Evolutionary conservation across 2,329 filamentous ascomycete species (phyloP), one percentile per base, ranked within the genome.

Genomic region (Trichoderma brevicompactum): DNA sequence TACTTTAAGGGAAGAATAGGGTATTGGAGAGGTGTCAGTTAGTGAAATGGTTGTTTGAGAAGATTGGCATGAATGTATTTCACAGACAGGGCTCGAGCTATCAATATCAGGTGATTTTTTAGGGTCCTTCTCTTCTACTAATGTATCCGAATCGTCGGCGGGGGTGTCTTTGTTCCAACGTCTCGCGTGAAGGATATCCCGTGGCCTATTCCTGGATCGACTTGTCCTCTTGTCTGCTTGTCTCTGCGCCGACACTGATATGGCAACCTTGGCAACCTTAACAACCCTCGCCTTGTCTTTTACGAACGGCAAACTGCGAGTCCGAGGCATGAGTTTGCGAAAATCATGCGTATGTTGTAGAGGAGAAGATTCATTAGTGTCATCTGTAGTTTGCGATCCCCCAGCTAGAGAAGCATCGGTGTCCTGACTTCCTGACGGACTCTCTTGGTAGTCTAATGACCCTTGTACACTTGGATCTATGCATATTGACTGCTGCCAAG

Each of bases 241-340:
- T 52, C 10, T 43, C 23, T 52, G 17, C 1, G 12, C 9, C 2
- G 7, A 7, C 13, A 54, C 19, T 17, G 9, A 10, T 40, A 9
- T 49, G 1, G 32, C n/a, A 10, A 43, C 10, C 15, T 54, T 43
- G 9, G 8, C 23, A 28, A 28, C 23, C 23, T 28, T 2, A 28
- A 5, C 23, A 28, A 5, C 23, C 5, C 5, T 28, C 23, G 23
- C 19, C 48, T 49, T 54, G 7, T 17, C 28, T 38, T 13, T 61
- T 34, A 52, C 0, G 55, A 75, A 76, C 3, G 75, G 75, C 10
- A 77, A 70, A 10, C 70, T 68, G 17, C 75, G 73, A 48, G 74
- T 74, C 13, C 49, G 70, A 3, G 75, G 75, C 73, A 77, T 73
- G 2, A 71, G 55, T 44, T 72, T 65, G 19, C 71, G 72, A 60